Evolutionary conservation across 1,284 basidiomycete genomes (phyloP), one percentile per base, ranked within the genome.

Genomic region (Sanguinoderma infundibulare): DNA sequence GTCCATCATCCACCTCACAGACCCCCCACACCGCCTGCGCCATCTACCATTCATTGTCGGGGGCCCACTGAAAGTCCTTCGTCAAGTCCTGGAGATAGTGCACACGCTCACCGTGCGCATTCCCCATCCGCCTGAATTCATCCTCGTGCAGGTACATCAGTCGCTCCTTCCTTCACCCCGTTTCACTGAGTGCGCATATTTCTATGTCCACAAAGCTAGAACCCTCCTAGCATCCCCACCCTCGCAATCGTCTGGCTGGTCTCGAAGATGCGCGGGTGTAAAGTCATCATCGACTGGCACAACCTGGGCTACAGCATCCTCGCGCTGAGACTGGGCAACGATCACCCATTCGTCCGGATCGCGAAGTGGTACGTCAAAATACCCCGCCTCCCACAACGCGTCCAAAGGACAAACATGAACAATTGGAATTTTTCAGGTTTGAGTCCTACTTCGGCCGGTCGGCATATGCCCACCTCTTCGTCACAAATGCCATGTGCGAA

Each of bases 211-310:
- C 66, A 62, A 69, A 70, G 68, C 38, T 77, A 98, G 93, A 99
- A 98, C 70, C 98, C 98, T 14, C 98, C 98, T 2, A 95, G 94
- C 57, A 95, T 99, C 24, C 98, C 98, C 0, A 97, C 97, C 0
- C 85, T 99, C 14, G 86, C 89, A 2, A 79, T 99, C 9, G 94
- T 95, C 1, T 92, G 93, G 79, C 74, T 95, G 40, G 87, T 92
- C 0, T 84, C 85, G 24, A 75, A 78, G 53, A 71, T 94, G 5
- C 83, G 87, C 17, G 87, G 91, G 1, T 90, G 89, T 64, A 93
- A 92, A 69, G 81, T 99, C 62, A 91, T 99, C 59, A 97, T 99
- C 63, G 98, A 99, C 77, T 99, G 98, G 98, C 98, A 99, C 75
- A 99, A 99, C 74, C 86, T 97, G 9, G 96, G 96, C 7, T 97